Evolutionary conservation across 2,329 filamentous ascomycete genomes (phyloP).

Genomic region (Alternaria gansuensis): DNA sequence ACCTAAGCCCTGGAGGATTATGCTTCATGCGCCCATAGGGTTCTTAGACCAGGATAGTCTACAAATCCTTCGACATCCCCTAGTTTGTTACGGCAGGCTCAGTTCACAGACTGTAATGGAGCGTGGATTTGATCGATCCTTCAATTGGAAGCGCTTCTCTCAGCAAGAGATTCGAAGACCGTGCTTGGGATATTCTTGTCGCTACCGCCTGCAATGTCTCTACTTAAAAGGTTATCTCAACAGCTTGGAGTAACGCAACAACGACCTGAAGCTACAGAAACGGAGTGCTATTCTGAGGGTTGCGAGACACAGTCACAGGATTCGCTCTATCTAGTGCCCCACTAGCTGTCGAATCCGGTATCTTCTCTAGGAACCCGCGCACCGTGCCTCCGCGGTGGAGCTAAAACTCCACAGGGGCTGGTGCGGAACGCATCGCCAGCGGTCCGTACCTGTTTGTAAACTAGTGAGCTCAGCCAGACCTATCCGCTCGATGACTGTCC

Average conservation of each 20-base stretch:
- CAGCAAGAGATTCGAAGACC: no score
- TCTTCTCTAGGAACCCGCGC: not conserved
- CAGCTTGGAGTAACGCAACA: not conserved
- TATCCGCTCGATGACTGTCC: no score
- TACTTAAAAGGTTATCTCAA: no score
- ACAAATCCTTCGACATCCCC: no score
- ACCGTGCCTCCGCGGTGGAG: not conserved
- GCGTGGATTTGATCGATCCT: no score
- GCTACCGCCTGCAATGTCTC: no score
- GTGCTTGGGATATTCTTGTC: no score
- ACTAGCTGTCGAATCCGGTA: conserved; percentile 12
- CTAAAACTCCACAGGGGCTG: not conserved
- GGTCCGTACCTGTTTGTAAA: conserved; percentile 12
- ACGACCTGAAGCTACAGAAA: not conserved
- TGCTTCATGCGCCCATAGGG: not conserved
- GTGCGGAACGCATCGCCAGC: not conserved
- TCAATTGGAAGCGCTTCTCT: no score
- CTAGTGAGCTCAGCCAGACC: not conserved
- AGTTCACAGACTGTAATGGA: no score
- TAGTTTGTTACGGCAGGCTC: no score
- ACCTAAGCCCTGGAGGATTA: not conserved
- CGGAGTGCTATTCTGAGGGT: not conserved
- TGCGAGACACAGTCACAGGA: not conserved
- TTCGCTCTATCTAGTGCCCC: conserved; percentile 7
- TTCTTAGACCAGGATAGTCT: not conserved